These are phyloP conservation scores for Ceratocystis destructans DNA, from an alignment of 2,329 filamentous ascomycete genomes.

Conservation along the genomic window DNA sequence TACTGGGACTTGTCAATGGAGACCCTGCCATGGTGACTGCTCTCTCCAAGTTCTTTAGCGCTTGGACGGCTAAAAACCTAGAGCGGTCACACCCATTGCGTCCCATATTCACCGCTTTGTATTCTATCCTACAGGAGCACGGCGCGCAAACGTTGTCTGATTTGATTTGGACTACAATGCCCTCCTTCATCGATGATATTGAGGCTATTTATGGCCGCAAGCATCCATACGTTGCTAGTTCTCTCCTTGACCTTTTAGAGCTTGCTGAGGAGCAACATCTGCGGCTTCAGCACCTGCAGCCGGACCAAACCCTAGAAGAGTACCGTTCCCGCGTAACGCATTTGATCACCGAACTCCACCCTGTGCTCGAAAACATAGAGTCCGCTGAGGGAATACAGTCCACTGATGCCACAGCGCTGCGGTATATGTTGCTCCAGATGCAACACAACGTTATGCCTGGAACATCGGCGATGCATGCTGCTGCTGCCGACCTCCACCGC, in stretches of 20 bases:
- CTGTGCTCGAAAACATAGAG: slow-evolving; percentile 28
- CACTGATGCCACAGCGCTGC: slow-evolving; percentile 28
- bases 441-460: slow-evolving; percentile 28
- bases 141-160: slow-evolving; percentile 32
- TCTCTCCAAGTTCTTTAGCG: slow-evolving; percentile 33
- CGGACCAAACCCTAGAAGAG: slow-evolving; percentile 25
- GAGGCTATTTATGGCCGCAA: slow-evolving; percentile 33
- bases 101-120: slow-evolving; percentile 31
- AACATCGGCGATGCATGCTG: slow-evolving; percentile 27
- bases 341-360: slow-evolving; percentile 29
- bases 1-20: slow-evolving; percentile 33
- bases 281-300: slow-evolving; percentile 3
- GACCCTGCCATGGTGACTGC: slow-evolving; percentile 34
- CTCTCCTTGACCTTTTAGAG: slow-evolving; percentile 19
- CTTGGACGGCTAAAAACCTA: slow-evolving; percentile 32
- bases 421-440: slow-evolving; percentile 32
- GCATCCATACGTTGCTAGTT: slow-evolving; percentile 32
- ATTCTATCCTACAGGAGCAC: slow-evolving; percentile 35
- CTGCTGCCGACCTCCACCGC: slow-evolving; percentile 29
- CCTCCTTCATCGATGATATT: slow-evolving; percentile 32
- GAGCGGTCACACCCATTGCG: slow-evolving; percentile 32
- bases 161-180: slow-evolving; percentile 31
- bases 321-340: slow-evolving; percentile 30
- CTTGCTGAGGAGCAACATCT: slow-evolving; percentile 11
- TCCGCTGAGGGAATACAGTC: slow-evolving; percentile 26